These are phyloP conservation scores for Pseudocohnilembus persalinus DNA, from an alignment of 169 alveolate species.

Conservation along the genomic window DNA sequence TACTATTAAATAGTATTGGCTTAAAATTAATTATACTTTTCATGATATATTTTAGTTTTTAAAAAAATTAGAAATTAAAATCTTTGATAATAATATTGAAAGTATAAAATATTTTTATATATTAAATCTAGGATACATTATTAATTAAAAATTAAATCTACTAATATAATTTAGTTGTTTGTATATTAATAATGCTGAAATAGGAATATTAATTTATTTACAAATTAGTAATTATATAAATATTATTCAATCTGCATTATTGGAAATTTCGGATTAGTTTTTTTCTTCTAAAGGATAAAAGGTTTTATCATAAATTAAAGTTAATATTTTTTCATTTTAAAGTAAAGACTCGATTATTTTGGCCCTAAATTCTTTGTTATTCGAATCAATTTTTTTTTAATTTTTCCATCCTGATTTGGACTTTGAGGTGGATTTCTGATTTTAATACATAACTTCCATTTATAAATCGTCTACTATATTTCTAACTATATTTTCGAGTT, in stretches of 20 bases:
- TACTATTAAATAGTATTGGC: no score
- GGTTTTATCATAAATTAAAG: conserved; percentile 35
- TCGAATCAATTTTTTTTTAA: conserved; percentile 11
- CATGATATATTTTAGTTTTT: no score
- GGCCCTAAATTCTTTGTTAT: conserved; percentile 34
- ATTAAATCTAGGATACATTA: no score
- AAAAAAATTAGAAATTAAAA: no score
- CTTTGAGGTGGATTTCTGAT: background rate
- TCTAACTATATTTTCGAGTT: conserved; percentile 28
- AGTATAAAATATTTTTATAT: no score
- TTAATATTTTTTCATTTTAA: conserved; percentile 33
- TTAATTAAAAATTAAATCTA: no score
- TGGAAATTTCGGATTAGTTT: background rate
- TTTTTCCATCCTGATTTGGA: background rate
- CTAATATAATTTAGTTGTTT: no score
- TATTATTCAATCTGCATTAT: background rate
- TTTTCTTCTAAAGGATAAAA: conserved; percentile 30
- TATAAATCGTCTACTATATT: conserved; percentile 29
- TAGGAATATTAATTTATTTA: no score
- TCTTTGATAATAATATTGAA: no score
- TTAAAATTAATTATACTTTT: no score
- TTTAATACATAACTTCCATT: background rate
- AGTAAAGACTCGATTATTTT: conserved; percentile 25
- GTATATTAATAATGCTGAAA: background rate
- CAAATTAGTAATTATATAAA: no score